Percentiles rank a stretch among this genome's conserved stretches.
Evolutionary conservation across 495 filamentous ascomycete species (phyloP).

Genomic region (Tuber aestivum): DNA sequence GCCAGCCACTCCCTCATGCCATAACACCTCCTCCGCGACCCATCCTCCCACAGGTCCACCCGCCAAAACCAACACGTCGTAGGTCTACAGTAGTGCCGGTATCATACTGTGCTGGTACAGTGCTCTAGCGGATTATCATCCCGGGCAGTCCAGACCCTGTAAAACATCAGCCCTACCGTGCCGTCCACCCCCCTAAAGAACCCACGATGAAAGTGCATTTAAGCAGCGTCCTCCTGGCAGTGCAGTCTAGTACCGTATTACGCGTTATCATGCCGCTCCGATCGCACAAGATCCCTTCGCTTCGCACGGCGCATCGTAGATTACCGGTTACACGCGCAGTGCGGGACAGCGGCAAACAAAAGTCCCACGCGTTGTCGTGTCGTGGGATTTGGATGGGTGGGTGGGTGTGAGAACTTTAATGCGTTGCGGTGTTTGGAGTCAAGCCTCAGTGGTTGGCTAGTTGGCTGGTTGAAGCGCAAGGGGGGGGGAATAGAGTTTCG

Average conservation of each 20-base stretch:
- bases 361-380: background rate
- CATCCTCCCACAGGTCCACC: no score
- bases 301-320: background rate
- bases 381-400: background rate
- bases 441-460: background rate
- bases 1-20: no score
- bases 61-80: background rate
- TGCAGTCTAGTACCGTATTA: no score
- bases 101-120: no score
- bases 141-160: background rate
- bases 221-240: background rate
- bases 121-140: background rate
- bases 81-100: no score
- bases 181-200: background rate
- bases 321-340: background rate
- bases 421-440: background rate
- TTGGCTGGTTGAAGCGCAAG: background rate
- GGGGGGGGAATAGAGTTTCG: background rate
- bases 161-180: background rate
- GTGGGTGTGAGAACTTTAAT: background rate
- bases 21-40: background rate
- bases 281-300: background rate
- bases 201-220: background rate
- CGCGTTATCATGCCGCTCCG: no score
- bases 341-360: background rate